Evolutionary conservation across 2,329 filamentous ascomycete genomes (phyloP).

Genomic region (Aspergillus texensis): DNA sequence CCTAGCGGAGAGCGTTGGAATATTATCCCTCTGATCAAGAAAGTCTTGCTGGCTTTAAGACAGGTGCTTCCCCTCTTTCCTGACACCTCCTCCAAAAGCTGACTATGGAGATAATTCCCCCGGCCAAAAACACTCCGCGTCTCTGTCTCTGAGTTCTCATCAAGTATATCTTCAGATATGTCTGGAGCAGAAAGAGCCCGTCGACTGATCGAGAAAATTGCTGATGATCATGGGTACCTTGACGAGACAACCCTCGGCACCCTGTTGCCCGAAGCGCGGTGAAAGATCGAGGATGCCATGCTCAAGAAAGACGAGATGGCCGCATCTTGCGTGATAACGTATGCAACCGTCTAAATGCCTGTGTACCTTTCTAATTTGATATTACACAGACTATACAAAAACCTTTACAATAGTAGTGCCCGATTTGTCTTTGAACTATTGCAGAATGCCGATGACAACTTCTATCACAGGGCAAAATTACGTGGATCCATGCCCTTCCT

Average conservation of each 20-base stretch:
- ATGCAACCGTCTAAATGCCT: not conserved
- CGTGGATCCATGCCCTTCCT: conserved; percentile 19
- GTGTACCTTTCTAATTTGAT: not conserved
- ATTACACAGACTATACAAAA: conserved; percentile 18
- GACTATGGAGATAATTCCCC: no score
- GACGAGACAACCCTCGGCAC: conserved; percentile 2
- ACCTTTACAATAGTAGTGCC: conserved; percentile 24
- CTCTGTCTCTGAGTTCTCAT: not conserved
- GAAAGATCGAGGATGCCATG: conserved; percentile 12
- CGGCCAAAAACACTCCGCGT: no score
- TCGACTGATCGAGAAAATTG: conserved; percentile 10
- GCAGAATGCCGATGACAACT: conserved; percentile 50
- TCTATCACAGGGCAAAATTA: conserved; percentile 25
- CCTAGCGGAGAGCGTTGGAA: no score
- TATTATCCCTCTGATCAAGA: no score
- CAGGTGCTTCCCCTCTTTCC: no score
- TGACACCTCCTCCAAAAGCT: no score
- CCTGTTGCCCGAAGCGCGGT: conserved; percentile 8
- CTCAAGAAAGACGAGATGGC: conserved; percentile 16
- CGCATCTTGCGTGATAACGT: conserved; percentile 16
- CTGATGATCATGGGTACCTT: conserved; percentile 11
- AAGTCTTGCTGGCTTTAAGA: no score
- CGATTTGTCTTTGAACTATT: conserved; percentile 38
- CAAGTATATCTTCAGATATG: not conserved
- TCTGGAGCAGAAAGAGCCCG: conserved; percentile 5